Conservation (phyloP, 345 rosid genomes). For the Acer yangbiense region DNA sequence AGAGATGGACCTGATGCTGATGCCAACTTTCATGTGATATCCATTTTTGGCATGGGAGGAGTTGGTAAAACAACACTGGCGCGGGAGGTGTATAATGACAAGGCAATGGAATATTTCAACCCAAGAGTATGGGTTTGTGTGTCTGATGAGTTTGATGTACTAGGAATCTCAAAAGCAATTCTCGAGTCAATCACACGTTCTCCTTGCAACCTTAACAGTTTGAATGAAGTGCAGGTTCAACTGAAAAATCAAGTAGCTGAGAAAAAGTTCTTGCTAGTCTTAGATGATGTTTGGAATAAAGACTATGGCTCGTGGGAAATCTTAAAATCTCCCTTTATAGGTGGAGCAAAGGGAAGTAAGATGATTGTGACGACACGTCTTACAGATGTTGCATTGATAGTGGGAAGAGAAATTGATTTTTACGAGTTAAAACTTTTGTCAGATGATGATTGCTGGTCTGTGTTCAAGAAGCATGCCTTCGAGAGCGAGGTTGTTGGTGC, state of each 20-base stretch:
- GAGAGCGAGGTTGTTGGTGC: neutral
- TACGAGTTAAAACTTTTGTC: slow-evolving; percentile 10
- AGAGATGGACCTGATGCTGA: neutral
- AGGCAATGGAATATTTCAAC: neutral
- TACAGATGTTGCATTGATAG: neutral
- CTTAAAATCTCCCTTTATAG: neutral
- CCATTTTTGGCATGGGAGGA: slow-evolving; percentile 11
- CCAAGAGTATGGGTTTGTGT: slow-evolving; percentile 4
- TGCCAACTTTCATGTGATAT: neutral
- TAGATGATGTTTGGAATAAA: slow-evolving; percentile 15
- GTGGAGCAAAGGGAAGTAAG: slow-evolving; percentile 9
- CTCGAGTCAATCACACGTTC: slow-evolving; percentile 8
- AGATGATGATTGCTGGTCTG: slow-evolving; percentile 19
- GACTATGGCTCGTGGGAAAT: neutral
- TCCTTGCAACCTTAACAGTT: neutral
- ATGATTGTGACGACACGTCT: neutral
- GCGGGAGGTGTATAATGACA: neutral
- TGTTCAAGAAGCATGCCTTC: slow-evolving; percentile 19
- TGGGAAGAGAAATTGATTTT: neutral
- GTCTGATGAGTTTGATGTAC: slow-evolving; percentile 16
- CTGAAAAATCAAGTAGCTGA: neutral
- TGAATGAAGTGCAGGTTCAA: neutral
- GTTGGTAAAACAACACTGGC: slow-evolving; percentile 1
- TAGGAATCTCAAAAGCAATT: slow-evolving; percentile 12
- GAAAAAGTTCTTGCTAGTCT: slow-evolving; percentile 2